A percentile compares a stretch with the other conserved stretches of the same genome.
These are phyloP conservation scores for Entomortierella chlamydospora DNA, from an alignment of 192 early-diverging fungal species.

Conservation along the genomic window DNA sequence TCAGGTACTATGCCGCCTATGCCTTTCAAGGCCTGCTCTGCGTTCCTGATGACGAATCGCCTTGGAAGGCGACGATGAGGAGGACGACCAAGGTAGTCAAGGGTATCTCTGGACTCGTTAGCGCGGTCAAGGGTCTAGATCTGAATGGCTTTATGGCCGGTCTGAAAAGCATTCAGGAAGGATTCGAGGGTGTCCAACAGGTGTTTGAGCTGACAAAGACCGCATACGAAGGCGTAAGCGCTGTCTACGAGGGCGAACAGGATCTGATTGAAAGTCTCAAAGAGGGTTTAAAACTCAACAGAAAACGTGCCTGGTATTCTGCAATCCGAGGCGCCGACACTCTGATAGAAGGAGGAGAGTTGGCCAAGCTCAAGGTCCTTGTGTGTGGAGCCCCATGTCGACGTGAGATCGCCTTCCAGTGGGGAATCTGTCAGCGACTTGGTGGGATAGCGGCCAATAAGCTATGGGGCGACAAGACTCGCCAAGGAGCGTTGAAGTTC, in stretches of 20 bases:
- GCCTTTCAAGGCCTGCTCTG: neutral
- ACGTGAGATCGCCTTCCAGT: neutral
- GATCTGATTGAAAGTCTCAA: neutral
- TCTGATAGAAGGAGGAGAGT: neutral
- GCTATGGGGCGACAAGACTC: neutral
- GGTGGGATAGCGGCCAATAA: neutral
- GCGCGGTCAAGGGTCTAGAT: conserved; percentile 1
- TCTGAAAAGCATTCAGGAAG: neutral
- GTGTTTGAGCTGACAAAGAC: neutral
- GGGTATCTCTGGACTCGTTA: neutral
- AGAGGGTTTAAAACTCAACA: neutral
- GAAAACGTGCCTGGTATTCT: neutral
- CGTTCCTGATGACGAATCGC: conserved; percentile 6
- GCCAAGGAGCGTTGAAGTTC: neutral
- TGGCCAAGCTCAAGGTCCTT: neutral
- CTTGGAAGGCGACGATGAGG: neutral
- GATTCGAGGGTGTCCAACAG: neutral
- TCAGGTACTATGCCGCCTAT: neutral
- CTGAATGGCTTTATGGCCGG: neutral
- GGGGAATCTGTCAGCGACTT: neutral
- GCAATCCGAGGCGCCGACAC: neutral
- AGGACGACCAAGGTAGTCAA: neutral
- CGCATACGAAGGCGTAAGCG: neutral
- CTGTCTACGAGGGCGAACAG: neutral
- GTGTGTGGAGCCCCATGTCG: neutral